These are phyloP conservation scores for Rhodotorula diobovata DNA, from an alignment of 768 basidiomycete genomes.

Conservation along the genomic window DNA sequence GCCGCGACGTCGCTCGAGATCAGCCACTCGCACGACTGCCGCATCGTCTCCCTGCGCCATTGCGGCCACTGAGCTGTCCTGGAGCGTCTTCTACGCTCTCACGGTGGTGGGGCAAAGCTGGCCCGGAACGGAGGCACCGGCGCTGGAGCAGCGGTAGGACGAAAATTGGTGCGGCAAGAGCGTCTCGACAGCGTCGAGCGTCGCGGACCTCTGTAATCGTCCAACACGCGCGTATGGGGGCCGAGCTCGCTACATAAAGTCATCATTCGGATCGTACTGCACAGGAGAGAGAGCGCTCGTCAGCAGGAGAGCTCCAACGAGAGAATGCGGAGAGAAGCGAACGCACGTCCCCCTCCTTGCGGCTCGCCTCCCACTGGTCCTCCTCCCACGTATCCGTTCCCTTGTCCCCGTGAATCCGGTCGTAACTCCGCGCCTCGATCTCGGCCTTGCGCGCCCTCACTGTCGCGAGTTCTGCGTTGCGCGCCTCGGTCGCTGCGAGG, in stretches of 20 bases:
- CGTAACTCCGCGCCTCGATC: constrained; percentile 82
- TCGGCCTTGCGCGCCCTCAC: constrained; percentile 73
- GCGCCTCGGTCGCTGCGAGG: constrained; percentile 72
- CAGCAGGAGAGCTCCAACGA: neutral
- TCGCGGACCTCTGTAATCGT: no score
- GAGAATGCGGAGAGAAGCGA: neutral
- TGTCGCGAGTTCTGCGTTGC: constrained; percentile 71
- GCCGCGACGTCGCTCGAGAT: no score
- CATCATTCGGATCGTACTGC: constrained; percentile 32
- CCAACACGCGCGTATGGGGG: no score
- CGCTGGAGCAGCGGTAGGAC: no score
- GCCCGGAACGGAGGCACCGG: no score
- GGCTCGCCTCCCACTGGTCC: constrained; percentile 29
- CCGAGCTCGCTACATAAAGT: constrained; percentile 37
- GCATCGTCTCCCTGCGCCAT: no score
- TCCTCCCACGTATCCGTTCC: constrained; percentile 26
- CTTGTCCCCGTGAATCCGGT: constrained; percentile 45
- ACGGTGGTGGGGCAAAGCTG: no score
- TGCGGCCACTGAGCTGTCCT: no score
- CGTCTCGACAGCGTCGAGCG: no score
- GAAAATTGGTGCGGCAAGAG: no score
- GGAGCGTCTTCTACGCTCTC: no score
- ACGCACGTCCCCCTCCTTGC: constrained; percentile 22
- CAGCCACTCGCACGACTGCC: no score
- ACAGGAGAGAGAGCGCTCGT: neutral